Conservation (phyloP, 2,329 filamentous ascomycete species). For the Aspergillus awamori region DNA sequence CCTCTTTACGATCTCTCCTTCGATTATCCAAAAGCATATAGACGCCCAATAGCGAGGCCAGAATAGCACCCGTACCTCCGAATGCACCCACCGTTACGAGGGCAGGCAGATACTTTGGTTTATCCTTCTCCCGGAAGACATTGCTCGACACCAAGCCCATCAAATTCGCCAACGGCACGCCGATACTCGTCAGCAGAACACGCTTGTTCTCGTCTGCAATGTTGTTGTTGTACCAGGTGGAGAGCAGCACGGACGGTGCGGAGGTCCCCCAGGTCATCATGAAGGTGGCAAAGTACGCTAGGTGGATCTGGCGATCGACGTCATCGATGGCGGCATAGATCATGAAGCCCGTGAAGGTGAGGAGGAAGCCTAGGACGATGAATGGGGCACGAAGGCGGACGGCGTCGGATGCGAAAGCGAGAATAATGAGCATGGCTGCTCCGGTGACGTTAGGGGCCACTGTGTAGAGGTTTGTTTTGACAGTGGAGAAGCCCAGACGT, state of each 20-base stretch:
- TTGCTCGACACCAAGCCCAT: slow-evolving; percentile 74
- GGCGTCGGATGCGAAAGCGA: slow-evolving; percentile 72
- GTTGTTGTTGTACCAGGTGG: slow-evolving; percentile 81
- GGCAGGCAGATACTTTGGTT: slow-evolving; percentile 68
- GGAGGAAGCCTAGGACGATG: slow-evolving; percentile 70
- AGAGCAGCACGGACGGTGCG: slow-evolving; percentile 68
- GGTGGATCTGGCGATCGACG: slow-evolving; percentile 60
- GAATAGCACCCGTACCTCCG: slow-evolving; percentile 60
- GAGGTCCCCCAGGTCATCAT: slow-evolving; percentile 83
- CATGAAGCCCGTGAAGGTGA: slow-evolving; percentile 77
- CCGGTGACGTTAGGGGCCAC: slow-evolving; percentile 78
- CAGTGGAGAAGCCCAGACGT: slow-evolving; percentile 55
- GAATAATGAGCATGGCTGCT: slow-evolving; percentile 69
- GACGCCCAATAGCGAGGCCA: slow-evolving; percentile 59
- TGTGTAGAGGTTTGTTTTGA: slow-evolving; percentile 77
- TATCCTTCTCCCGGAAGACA: slow-evolving; percentile 66
- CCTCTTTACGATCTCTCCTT: slow-evolving; percentile 60
- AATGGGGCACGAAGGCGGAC: slow-evolving; percentile 71
- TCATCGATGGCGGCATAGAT: slow-evolving; percentile 73
- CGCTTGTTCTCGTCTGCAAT: slow-evolving; percentile 75
- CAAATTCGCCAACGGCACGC: slow-evolving; percentile 73
- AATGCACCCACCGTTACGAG: slow-evolving; percentile 58
- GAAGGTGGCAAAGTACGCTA: slow-evolving; percentile 76
- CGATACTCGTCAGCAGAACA: slow-evolving; percentile 69
- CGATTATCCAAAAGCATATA: slow-evolving; percentile 70